A percentile compares a stretch with the other conserved stretches of the same genome.
These are phyloP conservation scores for Nematodospora valgi DNA, from an alignment of 805 yeast species.

Conservation along the genomic window DNA sequence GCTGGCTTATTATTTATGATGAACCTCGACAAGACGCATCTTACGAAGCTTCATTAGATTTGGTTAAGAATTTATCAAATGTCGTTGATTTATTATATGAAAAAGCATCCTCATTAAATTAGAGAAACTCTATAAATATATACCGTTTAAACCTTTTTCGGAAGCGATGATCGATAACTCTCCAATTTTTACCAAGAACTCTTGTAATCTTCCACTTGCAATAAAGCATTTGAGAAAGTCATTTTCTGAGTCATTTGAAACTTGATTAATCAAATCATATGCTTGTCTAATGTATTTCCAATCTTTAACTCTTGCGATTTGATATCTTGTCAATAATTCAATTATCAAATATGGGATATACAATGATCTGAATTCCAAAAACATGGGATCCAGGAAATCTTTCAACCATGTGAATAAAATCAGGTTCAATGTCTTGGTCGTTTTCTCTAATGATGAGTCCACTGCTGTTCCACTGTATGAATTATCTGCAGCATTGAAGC, in stretches of 20 bases:
- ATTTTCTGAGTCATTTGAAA: conserved; percentile 61
- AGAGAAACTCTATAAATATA: conserved; percentile 21
- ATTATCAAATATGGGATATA: conserved; percentile 74
- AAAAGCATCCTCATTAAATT: conserved; percentile 83
- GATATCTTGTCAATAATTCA: conserved; percentile 56
- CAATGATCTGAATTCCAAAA: conserved; percentile 54
- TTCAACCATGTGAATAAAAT: conserved; percentile 37
- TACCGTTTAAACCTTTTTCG: conserved; percentile 44
- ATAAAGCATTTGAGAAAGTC: conserved; percentile 62
- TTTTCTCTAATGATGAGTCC: conserved; percentile 34
- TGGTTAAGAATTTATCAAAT: conserved; percentile 79
- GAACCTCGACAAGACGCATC: conserved; percentile 86
- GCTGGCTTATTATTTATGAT: conserved; percentile 91
- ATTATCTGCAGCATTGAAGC: conserved; percentile 18
- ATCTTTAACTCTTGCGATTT: conserved; percentile 28
- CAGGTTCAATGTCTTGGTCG: conserved; percentile 23
- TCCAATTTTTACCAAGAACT: conserved; percentile 52
- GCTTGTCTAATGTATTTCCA: conserved; percentile 53
- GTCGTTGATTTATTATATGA: conserved; percentile 91
- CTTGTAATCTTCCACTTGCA: conserved; percentile 51
- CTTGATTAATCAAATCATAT: conserved; percentile 53
- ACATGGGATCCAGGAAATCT: conserved; percentile 27
- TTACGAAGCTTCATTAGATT: conserved; percentile 81
- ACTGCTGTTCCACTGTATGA: conserved; percentile 26
- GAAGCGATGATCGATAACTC: conserved; percentile 53